phyloP scores from a whole-genome alignment of 148 eudicot species.

The Rhododendron ovatum region DNA sequence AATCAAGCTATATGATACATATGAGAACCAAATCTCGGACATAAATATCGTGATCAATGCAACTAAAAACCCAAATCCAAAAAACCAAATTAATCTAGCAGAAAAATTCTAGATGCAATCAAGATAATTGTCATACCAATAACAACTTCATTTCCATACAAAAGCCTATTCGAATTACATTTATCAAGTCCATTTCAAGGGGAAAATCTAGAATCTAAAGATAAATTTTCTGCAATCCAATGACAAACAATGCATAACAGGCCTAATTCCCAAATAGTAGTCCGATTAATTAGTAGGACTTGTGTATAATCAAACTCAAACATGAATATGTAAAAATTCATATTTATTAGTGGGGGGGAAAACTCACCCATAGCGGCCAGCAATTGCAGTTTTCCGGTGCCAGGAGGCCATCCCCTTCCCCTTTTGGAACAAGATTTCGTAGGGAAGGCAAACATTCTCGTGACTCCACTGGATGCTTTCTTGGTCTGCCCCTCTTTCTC shows the following conservation, averaged over 20 bases:
- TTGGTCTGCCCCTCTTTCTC: not conserved
- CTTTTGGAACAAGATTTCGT: too few species aligned
- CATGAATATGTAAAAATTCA: not conserved
- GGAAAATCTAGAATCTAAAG: not conserved
- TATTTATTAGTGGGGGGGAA: not conserved
- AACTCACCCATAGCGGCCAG: constrained; percentile 6
- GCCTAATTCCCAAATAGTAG: not conserved
- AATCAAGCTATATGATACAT: not conserved
- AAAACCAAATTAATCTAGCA: not conserved
- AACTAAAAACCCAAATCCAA: not conserved
- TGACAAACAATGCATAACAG: not conserved
- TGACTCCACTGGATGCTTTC: too few species aligned
- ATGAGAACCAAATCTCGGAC: not conserved
- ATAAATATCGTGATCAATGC: not conserved
- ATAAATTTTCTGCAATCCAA: not conserved
- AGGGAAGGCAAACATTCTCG: too few species aligned
- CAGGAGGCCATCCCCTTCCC: not conserved
- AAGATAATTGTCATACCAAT: not conserved
- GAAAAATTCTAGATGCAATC: not conserved
- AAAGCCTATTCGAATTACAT: not conserved
- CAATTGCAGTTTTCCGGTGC: not conserved
- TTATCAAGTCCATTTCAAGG: not conserved
- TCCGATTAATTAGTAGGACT: not conserved
- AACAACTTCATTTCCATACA: not conserved
- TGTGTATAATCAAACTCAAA: not conserved